Evolutionary conservation across 2,329 filamentous ascomycete species (phyloP).

Genomic region (Hortaea sp.): DNA sequence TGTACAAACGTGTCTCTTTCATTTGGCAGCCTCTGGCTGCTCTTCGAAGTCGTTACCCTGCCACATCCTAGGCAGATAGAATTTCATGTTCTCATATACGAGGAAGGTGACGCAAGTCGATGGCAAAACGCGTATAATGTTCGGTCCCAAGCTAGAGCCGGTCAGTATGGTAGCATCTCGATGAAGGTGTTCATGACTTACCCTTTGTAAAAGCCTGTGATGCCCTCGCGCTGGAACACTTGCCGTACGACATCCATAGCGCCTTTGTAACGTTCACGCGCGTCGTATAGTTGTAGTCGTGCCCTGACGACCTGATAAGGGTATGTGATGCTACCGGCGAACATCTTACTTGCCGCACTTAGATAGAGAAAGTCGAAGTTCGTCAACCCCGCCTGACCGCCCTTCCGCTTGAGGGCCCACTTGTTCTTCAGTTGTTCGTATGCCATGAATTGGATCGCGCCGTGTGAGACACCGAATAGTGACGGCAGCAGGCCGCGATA

Average conservation of each 20-base stretch:
- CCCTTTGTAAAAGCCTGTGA: conserved; percentile 83
- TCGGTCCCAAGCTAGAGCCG: conserved; percentile 59
- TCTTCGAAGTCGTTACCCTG: not conserved
- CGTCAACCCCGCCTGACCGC: conserved; percentile 40
- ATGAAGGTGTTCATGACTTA: conserved; percentile 13
- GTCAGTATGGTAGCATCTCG: not conserved
- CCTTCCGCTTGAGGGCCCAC: conserved; percentile 33
- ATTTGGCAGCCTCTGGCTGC: not conserved
- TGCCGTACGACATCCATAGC: conserved; percentile 61
- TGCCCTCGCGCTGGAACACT: conserved; percentile 70
- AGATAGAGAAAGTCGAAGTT: conserved; percentile 73
- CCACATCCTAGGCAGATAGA: conserved; percentile 42
- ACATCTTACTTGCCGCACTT: conserved; percentile 71
- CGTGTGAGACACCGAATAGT: conserved; percentile 79
- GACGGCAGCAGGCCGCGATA: conserved; percentile 80
- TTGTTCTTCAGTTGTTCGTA: conserved; percentile 70
- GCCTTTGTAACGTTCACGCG: conserved; percentile 61
- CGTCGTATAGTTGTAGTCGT: conserved; percentile 80
- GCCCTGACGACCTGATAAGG: conserved; percentile 89
- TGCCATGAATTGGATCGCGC: conserved; percentile 89
- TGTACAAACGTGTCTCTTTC: not conserved
- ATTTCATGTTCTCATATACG: conserved; percentile 89
- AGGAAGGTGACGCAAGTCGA: conserved; percentile 95
- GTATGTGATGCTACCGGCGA: conserved; percentile 84
- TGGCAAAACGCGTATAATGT: conserved; percentile 81